These are phyloP conservation scores for Allium cepa DNA, from an alignment of 106 monocot species.

Conservation along the genomic window DNA sequence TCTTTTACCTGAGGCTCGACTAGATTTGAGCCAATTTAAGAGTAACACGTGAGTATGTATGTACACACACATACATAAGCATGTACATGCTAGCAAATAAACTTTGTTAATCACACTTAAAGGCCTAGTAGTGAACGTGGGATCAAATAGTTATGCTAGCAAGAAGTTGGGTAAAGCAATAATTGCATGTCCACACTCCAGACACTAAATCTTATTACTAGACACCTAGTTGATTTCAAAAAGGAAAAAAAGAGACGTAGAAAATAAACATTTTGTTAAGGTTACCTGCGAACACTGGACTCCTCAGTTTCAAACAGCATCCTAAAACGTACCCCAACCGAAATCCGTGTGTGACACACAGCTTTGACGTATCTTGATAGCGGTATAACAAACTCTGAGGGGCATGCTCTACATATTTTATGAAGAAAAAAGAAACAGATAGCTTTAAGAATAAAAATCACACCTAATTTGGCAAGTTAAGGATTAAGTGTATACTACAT, in stretches of 20 bases:
- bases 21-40: no score
- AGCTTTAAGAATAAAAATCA: background rate
- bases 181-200: background rate
- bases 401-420: constrained; percentile 13
- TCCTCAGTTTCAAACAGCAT: constrained; percentile 33
- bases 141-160: no score
- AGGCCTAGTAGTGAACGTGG: no score
- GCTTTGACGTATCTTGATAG: constrained; percentile 25
- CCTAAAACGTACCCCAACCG: constrained; percentile 24
- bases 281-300: constrained; percentile 24
- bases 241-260: background rate
- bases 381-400: constrained; percentile 30
- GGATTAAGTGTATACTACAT: background rate
- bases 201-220: background rate
- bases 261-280: background rate
- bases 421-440: background rate
- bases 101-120: no score
- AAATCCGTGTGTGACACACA: constrained; percentile 21
- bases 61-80: no score
- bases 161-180: no score
- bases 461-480: background rate
- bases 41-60: no score
- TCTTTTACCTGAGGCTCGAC: no score
- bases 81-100: no score
- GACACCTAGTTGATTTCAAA: background rate